Percentiles rank a stretch among this genome's conserved stretches.
phyloP scores from a whole-genome alignment of 2,329 filamentous ascomycete genomes.

The Ophiostoma sp. region DNA sequence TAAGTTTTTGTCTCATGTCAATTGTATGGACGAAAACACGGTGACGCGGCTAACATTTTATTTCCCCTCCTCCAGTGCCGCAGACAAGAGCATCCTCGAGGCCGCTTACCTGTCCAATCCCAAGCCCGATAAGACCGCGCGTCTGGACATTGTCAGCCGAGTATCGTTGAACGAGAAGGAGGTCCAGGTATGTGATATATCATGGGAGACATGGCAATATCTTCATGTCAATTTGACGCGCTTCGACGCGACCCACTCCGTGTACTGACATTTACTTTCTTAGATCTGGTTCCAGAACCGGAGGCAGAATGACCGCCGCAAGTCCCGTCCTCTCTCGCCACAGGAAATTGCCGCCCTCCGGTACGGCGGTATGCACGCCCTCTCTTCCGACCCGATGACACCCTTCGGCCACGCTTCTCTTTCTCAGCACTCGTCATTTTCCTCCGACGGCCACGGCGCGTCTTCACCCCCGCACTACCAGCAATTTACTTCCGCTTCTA shows the following conservation, averaged over 20 bases:
- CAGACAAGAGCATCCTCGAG: slow-evolving; percentile 87
- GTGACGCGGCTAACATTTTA: slow-evolving; percentile 23
- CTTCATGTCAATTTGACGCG: background rate
- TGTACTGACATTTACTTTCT: slow-evolving; percentile 7
- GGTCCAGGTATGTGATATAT: slow-evolving; percentile 71
- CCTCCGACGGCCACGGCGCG: slow-evolving; percentile 25
- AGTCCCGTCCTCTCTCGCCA: slow-evolving; percentile 77
- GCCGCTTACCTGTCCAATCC: slow-evolving; percentile 80
- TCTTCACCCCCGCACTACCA: slow-evolving; percentile 29
- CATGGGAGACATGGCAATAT: background rate
- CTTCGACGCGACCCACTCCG: slow-evolving; percentile 13
- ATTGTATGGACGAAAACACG: background rate
- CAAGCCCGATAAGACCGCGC: slow-evolving; percentile 88
- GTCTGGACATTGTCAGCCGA: slow-evolving; percentile 78
- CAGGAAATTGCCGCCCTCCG: slow-evolving; percentile 69
- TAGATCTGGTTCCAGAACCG: slow-evolving; percentile 99
- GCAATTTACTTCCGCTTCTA: slow-evolving; percentile 23
- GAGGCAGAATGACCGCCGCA: slow-evolving; percentile 87
- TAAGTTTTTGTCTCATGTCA: background rate
- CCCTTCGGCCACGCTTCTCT: slow-evolving; percentile 30
- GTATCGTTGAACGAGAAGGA: slow-evolving; percentile 93
- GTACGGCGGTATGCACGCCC: slow-evolving; percentile 54
- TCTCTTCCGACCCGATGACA: slow-evolving; percentile 48
- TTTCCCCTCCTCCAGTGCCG: slow-evolving; percentile 57
- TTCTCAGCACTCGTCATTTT: slow-evolving; percentile 27